Conservation (phyloP, 257 asterid genomes). For the Solanum clarkiae region DNA sequence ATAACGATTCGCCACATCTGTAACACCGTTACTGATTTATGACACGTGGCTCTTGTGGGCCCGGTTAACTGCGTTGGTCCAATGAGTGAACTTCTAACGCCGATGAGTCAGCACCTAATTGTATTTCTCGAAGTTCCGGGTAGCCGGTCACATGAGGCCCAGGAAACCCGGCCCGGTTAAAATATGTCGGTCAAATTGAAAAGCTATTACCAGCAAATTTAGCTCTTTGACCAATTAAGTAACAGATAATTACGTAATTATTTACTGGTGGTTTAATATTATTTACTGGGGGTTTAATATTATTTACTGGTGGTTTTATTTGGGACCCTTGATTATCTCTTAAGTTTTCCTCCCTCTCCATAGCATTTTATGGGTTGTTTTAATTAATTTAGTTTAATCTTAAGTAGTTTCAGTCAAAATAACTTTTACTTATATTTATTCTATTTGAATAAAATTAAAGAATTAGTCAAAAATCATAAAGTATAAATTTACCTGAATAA, state of each 20-base stretch:
- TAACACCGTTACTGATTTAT: not conserved
- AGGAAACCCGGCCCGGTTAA: slow-evolving; percentile 61
- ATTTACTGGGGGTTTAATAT: too few relatives aligned
- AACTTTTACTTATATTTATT: not conserved
- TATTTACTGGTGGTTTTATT: not conserved
- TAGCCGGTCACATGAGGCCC: slow-evolving; percentile 76
- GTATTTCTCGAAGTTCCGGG: slow-evolving; percentile 49
- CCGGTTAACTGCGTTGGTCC: slow-evolving; percentile 34
- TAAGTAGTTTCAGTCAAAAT: too few relatives aligned
- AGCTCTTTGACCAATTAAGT: slow-evolving; percentile 35
- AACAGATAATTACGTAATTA: not conserved
- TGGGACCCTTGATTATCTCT: not conserved
- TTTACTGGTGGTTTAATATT: not conserved
- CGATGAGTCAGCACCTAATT: slow-evolving; percentile 30
- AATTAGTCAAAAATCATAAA: not conserved
- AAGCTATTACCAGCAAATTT: slow-evolving; percentile 19
- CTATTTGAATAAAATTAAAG: not conserved
- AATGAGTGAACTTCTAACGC: slow-evolving; percentile 34
- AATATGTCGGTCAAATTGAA: slow-evolving; percentile 34
- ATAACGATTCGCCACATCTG: slow-evolving; percentile 32
- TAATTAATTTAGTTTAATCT: too few relatives aligned
- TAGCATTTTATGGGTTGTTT: too few relatives aligned
- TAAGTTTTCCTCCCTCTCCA: too few relatives aligned
- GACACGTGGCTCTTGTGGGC: slow-evolving; percentile 32
- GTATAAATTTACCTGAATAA: not conserved